Base-by-base conservation (phyloP, 1,284 basidiomycete genomes). In the Xanthoconium separans region DNA sequence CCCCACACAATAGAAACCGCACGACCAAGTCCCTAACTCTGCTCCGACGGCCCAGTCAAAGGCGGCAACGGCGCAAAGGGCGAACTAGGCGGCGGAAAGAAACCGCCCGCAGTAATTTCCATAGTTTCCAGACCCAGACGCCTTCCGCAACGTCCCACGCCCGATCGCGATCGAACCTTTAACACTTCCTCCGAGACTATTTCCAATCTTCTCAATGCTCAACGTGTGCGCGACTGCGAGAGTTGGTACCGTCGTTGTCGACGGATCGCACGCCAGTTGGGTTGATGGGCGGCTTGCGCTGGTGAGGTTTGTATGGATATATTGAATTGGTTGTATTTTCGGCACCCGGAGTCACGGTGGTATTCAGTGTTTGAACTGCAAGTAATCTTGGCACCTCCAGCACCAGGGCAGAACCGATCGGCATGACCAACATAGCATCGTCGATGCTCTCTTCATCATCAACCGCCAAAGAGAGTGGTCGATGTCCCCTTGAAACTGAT, bases 361-460 rank as follows among this genome's bases (percentile, higher is more conserved):
- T 44, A 34, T 50, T 65, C 58, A 40, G 31, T 3, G 57, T 13
- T 36, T 59, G 56, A 12, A 50, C 47, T 39, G 53, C 59, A n/a
- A n/a, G n/a, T n/a, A n/a, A n/a, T n/a, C 45, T 49, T 56, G 54
- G 4, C 9, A 50, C 49, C 44, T 1, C 54, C 30, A 43, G 57
- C 18, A 3, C 51, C 59, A 49, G 51, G 53, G 59, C 69, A 18
- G 82, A 82, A 0, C 82, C 86, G 50, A 87, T 76, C 4, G 85
- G 83, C 87, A 88, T 87, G 20, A 87, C 81, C 47, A 89, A 77
- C 81, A 87, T 85, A 44, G 77, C 82, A 66, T 89, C 85, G 63
- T 89, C 87, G 48, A 87, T 80, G 43, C 83, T 82, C 29, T 87
- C 83, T 56, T 87, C 84, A 27, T 86, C 83, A 51, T 83, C 79